These are phyloP conservation scores for Durio zibethinus DNA, from an alignment of 345 rosid species.

Conservation along the genomic window DNA sequence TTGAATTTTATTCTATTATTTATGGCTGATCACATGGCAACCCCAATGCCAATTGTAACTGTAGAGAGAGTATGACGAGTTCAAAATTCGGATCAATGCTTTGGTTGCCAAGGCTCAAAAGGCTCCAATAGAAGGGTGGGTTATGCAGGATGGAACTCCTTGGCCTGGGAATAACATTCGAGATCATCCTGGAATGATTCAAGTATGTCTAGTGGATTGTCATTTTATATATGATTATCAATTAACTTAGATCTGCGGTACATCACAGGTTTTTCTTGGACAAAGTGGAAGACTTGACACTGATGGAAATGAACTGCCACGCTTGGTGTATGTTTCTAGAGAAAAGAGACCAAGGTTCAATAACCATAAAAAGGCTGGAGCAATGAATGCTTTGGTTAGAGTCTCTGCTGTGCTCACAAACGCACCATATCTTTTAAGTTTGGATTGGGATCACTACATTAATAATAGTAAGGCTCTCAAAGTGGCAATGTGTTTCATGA, in stretches of 20 bases:
- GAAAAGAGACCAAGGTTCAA: constrained; percentile 51
- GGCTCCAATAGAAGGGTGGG: constrained; percentile 71
- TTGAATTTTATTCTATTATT: neutral
- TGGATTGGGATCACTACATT: constrained; percentile 58
- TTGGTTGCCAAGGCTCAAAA: constrained; percentile 60
- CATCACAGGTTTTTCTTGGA: constrained; percentile 55
- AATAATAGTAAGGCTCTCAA: constrained; percentile 57
- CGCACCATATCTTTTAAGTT: constrained; percentile 50
- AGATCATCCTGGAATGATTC: constrained; percentile 75
- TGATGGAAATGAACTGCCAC: constrained; percentile 55
- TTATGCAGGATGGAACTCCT: constrained; percentile 69
- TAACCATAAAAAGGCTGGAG: constrained; percentile 64
- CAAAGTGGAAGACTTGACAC: constrained; percentile 51
- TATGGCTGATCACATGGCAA: neutral
- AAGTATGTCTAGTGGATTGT: constrained; percentile 29
- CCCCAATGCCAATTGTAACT: constrained; percentile 5
- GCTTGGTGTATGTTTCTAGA: constrained; percentile 54
- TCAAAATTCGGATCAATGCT: constrained; percentile 56
- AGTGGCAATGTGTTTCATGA: constrained; percentile 57
- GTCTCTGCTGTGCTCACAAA: constrained; percentile 59
- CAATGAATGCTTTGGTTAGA: constrained; percentile 62
- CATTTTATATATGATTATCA: neutral
- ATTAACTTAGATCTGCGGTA: neutral
- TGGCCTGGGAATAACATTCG: constrained; percentile 71
- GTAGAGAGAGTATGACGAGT: constrained; percentile 73